Evolutionary conservation across 345 rosid genomes (phyloP), one percentile per base, ranked within the genome.

Genomic region (Populus nigra): DNA sequence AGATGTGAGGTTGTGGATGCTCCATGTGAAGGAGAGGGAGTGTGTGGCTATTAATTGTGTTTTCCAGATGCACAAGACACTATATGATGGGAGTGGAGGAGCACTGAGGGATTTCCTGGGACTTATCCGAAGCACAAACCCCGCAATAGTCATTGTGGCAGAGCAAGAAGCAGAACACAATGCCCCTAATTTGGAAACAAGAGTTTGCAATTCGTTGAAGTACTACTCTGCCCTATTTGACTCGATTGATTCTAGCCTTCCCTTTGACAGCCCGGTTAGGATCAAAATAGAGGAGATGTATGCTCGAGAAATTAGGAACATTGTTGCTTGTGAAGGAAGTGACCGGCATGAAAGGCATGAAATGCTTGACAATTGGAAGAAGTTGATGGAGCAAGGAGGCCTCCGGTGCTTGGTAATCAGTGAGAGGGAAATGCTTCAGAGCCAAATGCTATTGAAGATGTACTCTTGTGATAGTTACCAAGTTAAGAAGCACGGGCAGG

Each of bases 1-100:
- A 74, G 99, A 96, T 77, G 99, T 93, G 73, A 89, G 99, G 83
- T 79, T 96, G 78, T 96, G 99, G 99, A 96, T 96, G 99, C 98
- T 96, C 38, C 99, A 96, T 83, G 94, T 96, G 78, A 96, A 92
- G 87, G 99, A 92, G 82, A 89, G 86, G 23, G 99, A 92, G 75
- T 76, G 83, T 29, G 98, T 93, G 29, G 99, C 93, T 2, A 89
- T 93, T 29, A 96, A 92, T 78, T 93, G 99, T 75, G 71, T 90
- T 20, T 81, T 89, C 85, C 99, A 96, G 79, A 81, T 96, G 87
- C 99, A 96, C 80, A 93, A 90, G 89, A 91, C 87, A 6, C 95
- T 96, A 7, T 88, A 96, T 57, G 92, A 91, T 53, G 82, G 81
- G 11, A 88, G 82, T 12, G 95, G 97, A 77, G 91, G 90, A 63